Conservation (phyloP, 2,329 filamentous ascomycete genomes). For the Penicillium sp. region DNA sequence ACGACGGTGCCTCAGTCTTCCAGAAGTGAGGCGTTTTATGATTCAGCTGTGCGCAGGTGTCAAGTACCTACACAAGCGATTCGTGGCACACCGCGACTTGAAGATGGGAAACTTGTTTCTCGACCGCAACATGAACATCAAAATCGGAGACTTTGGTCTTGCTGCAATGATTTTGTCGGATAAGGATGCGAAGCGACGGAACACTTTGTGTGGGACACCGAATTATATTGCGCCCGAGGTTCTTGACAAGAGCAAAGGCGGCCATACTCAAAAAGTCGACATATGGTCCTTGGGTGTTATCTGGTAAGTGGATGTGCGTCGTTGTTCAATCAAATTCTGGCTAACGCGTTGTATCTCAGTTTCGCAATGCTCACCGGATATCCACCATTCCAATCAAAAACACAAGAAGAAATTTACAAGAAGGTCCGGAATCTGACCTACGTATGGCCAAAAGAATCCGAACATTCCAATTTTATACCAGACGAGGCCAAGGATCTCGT, state of each 20-base stretch:
- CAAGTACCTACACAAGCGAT: slow-evolving; percentile 95
- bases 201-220: slow-evolving; percentile 93
- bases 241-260: slow-evolving; percentile 88
- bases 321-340: slow-evolving; percentile 22
- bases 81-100: slow-evolving; percentile 93
- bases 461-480: slow-evolving; percentile 54
- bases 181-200: slow-evolving; percentile 83
- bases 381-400: slow-evolving; percentile 87
- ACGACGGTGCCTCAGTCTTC: slow-evolving; percentile 86
- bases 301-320: slow-evolving; percentile 64
- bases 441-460: slow-evolving; percentile 55
- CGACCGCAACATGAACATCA: slow-evolving; percentile 93
- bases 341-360: slow-evolving; percentile 51
- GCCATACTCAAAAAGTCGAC: slow-evolving; percentile 97
- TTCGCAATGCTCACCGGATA: slow-evolving; percentile 97
- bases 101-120: slow-evolving; percentile 99
- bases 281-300: slow-evolving; percentile 99
- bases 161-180: slow-evolving; percentile 90
- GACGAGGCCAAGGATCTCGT: slow-evolving; percentile 57
- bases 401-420: slow-evolving; percentile 59
- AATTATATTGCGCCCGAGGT: slow-evolving; percentile 99
- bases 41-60: slow-evolving; percentile 95
- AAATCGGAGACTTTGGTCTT: slow-evolving; percentile 95
- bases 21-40: slow-evolving; percentile 91
- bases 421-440: slow-evolving; percentile 57